Conservation (phyloP, 345 rosid genomes). For the Linum usitatissimum region DNA sequence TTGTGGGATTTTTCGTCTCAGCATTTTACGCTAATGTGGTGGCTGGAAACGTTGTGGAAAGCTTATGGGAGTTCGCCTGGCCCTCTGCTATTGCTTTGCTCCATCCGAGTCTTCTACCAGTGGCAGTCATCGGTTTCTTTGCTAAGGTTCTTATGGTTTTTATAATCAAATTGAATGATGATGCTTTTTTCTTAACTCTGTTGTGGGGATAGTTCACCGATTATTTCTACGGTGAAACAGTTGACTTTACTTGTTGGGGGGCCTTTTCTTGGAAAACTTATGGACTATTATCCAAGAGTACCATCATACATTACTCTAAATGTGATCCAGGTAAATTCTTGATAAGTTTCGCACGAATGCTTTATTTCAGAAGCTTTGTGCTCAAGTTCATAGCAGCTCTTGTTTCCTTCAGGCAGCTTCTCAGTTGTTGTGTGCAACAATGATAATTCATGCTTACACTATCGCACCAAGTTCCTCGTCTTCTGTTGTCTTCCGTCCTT, state of each 20-base stretch:
- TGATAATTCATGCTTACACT: slow-evolving; percentile 72
- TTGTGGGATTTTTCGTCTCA: slow-evolving; percentile 18
- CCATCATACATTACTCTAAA: slow-evolving; percentile 65
- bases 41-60: slow-evolving; percentile 82
- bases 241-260: slow-evolving; percentile 68
- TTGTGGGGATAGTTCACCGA: slow-evolving; percentile 10
- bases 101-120: slow-evolving; percentile 89
- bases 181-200: neutral
- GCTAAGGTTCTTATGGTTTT: slow-evolving; percentile 39
- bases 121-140: slow-evolving; percentile 79
- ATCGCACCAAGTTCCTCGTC: slow-evolving; percentile 43
- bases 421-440: slow-evolving; percentile 71
- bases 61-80: slow-evolving; percentile 92
- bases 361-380: neutral
- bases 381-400: neutral
- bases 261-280: slow-evolving; percentile 75
- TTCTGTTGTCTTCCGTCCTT: slow-evolving; percentile 55
- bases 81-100: slow-evolving; percentile 91
- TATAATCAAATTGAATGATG: neutral
- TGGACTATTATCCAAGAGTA: slow-evolving; percentile 87
- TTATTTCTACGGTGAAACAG: slow-evolving; percentile 21
- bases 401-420: slow-evolving; percentile 59
- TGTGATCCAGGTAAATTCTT: slow-evolving; percentile 46
- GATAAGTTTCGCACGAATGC: neutral
- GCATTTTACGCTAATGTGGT: slow-evolving; percentile 68